These are phyloP conservation scores for Sphagnum magellanicum DNA, from an alignment of 228 moss, liverwort and hornwort genomes.

Conservation along the genomic window DNA sequence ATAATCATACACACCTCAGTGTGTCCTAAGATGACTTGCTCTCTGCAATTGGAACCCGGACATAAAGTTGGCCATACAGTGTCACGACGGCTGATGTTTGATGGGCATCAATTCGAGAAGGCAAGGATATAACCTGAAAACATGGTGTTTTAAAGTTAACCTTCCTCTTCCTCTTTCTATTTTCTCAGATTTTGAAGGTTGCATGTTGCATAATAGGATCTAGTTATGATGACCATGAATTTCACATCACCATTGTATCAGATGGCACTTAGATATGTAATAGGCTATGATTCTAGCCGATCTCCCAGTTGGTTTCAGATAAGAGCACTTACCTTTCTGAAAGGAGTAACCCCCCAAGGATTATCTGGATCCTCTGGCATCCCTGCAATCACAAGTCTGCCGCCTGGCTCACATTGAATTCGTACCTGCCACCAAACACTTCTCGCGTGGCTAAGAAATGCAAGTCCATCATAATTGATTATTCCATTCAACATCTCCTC, in stretches of 20 bases:
- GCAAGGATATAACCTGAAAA: slow-evolving; percentile 83
- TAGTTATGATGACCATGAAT: too few species aligned
- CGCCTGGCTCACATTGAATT: slow-evolving; percentile 99
- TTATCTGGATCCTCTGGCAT: slow-evolving; percentile 96
- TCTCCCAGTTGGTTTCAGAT: not conserved
- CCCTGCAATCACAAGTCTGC: slow-evolving; percentile 92
- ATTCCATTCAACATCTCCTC: too few species aligned
- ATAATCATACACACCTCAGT: too few species aligned
- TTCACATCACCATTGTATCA: not conserved
- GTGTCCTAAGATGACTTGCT: slow-evolving; percentile 38
- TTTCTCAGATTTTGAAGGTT: too few species aligned
- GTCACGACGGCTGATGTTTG: slow-evolving; percentile 98
- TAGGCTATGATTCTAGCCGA: not conserved
- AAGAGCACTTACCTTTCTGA: slow-evolving; percentile 68
- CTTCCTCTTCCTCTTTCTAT: too few species aligned
- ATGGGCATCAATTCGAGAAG: slow-evolving; percentile 97
- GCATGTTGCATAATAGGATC: too few species aligned
- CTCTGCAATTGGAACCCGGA: slow-evolving; percentile 94
- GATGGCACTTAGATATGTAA: not conserved
- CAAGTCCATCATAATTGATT: too few species aligned
- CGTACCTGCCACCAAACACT: slow-evolving; percentile 54
- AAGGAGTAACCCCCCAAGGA: slow-evolving; percentile 99
- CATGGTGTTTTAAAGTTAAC: too few species aligned
- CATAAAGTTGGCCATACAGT: slow-evolving; percentile 97
- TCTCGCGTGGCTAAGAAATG: too few species aligned